Evolutionary conservation across 1,284 basidiomycete species (phyloP), one percentile per base, ranked within the genome.

Genomic region (Omphalotus olearius): DNA sequence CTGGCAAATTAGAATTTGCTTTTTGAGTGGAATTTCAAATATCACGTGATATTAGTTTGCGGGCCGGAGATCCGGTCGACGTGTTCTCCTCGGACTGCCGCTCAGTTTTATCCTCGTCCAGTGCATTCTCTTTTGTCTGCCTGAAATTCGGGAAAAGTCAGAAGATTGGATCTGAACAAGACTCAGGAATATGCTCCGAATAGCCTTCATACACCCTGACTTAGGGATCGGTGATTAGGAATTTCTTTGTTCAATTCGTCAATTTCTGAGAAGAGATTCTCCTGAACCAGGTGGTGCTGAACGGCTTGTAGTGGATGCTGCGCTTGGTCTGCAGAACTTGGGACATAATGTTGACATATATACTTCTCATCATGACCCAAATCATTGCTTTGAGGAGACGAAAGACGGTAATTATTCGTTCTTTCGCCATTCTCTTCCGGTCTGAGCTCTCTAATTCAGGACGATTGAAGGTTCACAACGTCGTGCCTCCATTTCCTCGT

Each of bases 161-260:
- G 23, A 3, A 23, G 5, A 23, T 33, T 33, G 9, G 7, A 9
- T 9, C 13, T 33, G 30, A 33, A 13, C 2, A 2, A 33, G 13
- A 33, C 7, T 10, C 30, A 10, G 30, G 30, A 23, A 33, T 36
- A 50, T 50, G 48, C 57, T 75, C 25, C 71, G 73, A 54, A 76
- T 98, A 56, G 93, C 89, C 3, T 95, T 98, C 69, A 76, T 98
- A 51, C 95, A 98, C 66, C 95, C 95, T 20, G 95, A 98, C 72
- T 76, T 98, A 3, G 95, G 95, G 47, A 96, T 98, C 50, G 95
- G 95, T 91, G 58, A 17, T 11, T n/a, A 14, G 35, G 40, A 35
- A 33, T 42, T 20, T 52, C n/a, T 45, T 48, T 55, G 39, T 11
- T 41, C 37, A 48, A 33, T 4, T 33, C 13, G 30, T 10, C 7